phyloP scores from a whole-genome alignment of 257 asterid genomes.

The Solanum chiquidenum region DNA sequence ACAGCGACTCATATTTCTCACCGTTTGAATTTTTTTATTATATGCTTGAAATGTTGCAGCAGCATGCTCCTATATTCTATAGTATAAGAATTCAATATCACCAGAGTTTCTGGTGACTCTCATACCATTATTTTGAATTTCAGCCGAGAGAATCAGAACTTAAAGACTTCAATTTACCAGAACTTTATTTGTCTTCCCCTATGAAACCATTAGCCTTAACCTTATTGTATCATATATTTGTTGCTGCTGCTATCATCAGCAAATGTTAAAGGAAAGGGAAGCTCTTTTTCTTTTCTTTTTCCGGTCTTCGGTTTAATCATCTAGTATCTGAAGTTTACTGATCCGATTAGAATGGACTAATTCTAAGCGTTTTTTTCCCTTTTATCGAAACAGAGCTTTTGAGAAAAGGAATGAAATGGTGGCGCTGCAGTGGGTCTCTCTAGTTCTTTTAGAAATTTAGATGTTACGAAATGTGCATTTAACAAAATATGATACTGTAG shows the following conservation, averaged over 20 bases:
- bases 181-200: neutral
- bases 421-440: neutral
- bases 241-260: neutral
- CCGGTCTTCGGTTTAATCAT: neutral
- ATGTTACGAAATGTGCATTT: neutral
- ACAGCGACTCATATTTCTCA: neutral
- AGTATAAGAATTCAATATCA: neutral
- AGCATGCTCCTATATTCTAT: neutral
- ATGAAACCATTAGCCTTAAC: neutral
- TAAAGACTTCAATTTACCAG: neutral
- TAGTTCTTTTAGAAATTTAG: neutral
- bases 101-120: neutral
- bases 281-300: too few relatives aligned
- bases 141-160: neutral
- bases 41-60: neutral
- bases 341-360: neutral
- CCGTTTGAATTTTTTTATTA: neutral
- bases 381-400: neutral
- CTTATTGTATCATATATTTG: neutral
- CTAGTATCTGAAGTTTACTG: neutral
- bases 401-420: neutral
- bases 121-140: neutral
- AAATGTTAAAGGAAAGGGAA: neutral
- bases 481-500: neutral
- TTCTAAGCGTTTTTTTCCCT: neutral